Base-by-base conservation (phyloP, 495 filamentous ascomycete genomes). In the Terfezia boudieri region DNA sequence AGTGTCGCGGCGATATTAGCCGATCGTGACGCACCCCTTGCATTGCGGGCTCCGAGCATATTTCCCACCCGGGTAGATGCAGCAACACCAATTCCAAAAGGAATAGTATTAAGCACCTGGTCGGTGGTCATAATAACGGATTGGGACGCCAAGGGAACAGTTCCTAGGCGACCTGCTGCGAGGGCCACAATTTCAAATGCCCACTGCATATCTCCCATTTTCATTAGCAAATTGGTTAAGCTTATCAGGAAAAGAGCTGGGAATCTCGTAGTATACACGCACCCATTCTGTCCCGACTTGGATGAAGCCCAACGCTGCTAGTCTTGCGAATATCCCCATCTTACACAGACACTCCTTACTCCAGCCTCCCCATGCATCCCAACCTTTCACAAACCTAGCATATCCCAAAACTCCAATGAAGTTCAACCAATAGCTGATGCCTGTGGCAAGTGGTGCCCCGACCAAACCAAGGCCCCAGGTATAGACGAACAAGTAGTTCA, bases 111-210 rank as follows among this genome's bases (percentile, higher is more conserved):
- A 67, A 95, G 78, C 49, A 94, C 79, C 63, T 92, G 85, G 65
- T 94, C 88, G 0, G 84, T 81, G 0, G 88, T 94, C 86, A 94
- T 93, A 66, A 94, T 89, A 38, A 95, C 86, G 57, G 79, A 83
- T 64, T 95, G 88, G 0, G 87, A 80, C 10, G 88, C 88, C 0
- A 94, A 73, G 0, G 87, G 73, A 41, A 90, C 80, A 0, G 83
- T 90, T 9, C 87, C 87, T 0, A 95, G 73, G 9, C 79, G 73
- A 9, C 88, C 88, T 4, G 88, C 88, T 2, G 81, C 86, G 0
- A 95, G 71, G 1, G 87, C 86, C n/a, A 94, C 86, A 55, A 95
- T 93, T 67, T 93, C 87, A 59, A 92, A 93, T 0, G 87, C 87
- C 86, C 87, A 93, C 62, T 64, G 22, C 8, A 46, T 9, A 46